Percentiles rank a stretch among this genome's conserved stretches.
These are phyloP conservation scores for Populus nigra DNA, from an alignment of 345 rosid genomes.

Conservation along the genomic window DNA sequence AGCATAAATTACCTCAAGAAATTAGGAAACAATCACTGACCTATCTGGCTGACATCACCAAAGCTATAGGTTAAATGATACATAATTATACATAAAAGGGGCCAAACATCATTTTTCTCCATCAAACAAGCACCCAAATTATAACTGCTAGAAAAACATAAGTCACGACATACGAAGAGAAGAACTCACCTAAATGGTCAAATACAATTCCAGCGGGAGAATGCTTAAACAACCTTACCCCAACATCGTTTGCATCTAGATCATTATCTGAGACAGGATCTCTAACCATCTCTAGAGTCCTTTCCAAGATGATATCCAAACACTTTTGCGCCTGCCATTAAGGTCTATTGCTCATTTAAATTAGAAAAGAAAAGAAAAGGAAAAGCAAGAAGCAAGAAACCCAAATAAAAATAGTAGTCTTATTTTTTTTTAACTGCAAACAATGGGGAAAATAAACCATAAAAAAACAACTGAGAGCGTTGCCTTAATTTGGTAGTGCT, in stretches of 20 bases:
- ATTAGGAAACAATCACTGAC: background rate
- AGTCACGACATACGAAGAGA: background rate
- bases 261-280: conserved; percentile 35
- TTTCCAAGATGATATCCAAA: conserved; percentile 70
- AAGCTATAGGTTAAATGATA: background rate
- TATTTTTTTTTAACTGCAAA: background rate
- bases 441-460: background rate
- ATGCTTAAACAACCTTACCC: conserved; percentile 64
- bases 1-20: background rate
- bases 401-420: no score
- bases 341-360: background rate
- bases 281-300: conserved; percentile 47
- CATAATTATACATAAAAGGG: background rate
- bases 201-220: conserved; percentile 69
- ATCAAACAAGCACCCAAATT: background rate
- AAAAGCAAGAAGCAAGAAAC: background rate
- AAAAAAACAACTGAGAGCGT: background rate
- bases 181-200: conserved; percentile 53
- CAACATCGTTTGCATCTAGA: conserved; percentile 38
- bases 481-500: conserved; percentile 75
- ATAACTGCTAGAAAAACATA: background rate
- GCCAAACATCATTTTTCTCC: background rate
- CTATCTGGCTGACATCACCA: background rate
- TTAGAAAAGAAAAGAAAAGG: background rate
- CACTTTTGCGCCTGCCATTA: conserved; percentile 66